Evolutionary conservation across 441 rosid species (phyloP).

Genomic region (Adansonia gregorii): DNA sequence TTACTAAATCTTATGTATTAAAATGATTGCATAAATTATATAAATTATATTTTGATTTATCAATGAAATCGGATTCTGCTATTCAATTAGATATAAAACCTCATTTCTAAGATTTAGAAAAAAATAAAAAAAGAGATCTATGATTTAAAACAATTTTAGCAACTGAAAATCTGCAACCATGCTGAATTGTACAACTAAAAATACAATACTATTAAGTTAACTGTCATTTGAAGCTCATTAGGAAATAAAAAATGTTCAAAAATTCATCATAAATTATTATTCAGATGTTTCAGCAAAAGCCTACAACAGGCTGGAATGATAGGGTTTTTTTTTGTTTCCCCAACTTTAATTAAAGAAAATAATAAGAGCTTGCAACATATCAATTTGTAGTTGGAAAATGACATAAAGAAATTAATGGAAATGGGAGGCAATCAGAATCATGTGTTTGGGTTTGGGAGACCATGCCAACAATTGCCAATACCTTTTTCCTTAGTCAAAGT

Average conservation of each 20-base stretch:
- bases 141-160: background rate
- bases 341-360: background rate
- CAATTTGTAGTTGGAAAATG: background rate
- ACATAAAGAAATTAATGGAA: background rate
- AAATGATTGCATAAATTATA: too few species aligned
- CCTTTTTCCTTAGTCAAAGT: background rate
- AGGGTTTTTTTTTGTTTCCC: background rate
- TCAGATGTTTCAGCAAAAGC: constrained; percentile 18
- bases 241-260: background rate
- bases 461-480: constrained; percentile 3
- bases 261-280: background rate
- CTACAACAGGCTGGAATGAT: constrained; percentile 27
- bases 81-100: background rate
- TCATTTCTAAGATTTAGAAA: background rate
- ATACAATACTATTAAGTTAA: too few species aligned
- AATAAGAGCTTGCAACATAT: too few species aligned
- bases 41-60: too few species aligned
- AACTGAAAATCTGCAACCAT: background rate
- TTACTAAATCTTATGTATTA: background rate
- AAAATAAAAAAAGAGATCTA: background rate
- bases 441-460: constrained; percentile 5
- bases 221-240: background rate
- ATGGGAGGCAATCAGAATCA: background rate
- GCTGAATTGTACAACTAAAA: too few species aligned
- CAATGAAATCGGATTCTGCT: too few species aligned